Evolutionary conservation across 257 asterid species (phyloP).

Genomic region (Solanum acaule): DNA sequence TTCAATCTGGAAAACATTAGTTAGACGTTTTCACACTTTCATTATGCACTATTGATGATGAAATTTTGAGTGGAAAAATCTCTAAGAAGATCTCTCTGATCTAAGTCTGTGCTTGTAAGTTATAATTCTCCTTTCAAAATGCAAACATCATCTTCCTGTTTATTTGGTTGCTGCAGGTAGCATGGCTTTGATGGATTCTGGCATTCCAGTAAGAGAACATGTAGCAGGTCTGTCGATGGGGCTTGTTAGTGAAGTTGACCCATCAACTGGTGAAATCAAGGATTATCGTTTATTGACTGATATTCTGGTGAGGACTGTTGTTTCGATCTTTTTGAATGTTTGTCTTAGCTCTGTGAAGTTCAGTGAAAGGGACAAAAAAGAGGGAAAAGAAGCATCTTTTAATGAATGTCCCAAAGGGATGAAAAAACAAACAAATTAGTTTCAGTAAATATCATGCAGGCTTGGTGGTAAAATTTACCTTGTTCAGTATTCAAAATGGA

Average conservation of each 20-base stretch:
- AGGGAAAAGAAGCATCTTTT: not conserved
- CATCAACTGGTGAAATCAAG: slow-evolving; percentile 77
- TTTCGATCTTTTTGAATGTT: not conserved
- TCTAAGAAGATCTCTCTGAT: not conserved
- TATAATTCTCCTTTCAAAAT: not conserved
- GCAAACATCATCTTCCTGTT: not conserved
- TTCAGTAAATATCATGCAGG: not conserved
- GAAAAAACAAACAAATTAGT: not conserved
- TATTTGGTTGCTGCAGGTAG: slow-evolving; percentile 50
- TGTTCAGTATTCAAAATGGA: not conserved
- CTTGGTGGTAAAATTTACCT: not conserved
- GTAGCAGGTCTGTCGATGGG: slow-evolving; percentile 95
- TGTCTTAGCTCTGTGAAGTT: not conserved
- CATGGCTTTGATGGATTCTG: slow-evolving; percentile 99
- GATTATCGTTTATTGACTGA: slow-evolving; percentile 81
- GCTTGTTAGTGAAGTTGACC: slow-evolving; percentile 71
- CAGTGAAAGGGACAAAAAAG: not conserved
- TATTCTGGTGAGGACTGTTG: slow-evolving; percentile 55
- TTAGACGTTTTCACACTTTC: not conserved
- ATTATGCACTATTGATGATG: not conserved
- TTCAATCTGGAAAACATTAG: not conserved
- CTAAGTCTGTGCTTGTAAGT: not conserved
- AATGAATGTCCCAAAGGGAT: not conserved
- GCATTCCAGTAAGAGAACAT: slow-evolving; percentile 77
- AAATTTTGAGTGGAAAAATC: not conserved